Base-by-base conservation (phyloP, 768 basidiomycete genomes). In the Pulveroboletus sp. region DNA sequence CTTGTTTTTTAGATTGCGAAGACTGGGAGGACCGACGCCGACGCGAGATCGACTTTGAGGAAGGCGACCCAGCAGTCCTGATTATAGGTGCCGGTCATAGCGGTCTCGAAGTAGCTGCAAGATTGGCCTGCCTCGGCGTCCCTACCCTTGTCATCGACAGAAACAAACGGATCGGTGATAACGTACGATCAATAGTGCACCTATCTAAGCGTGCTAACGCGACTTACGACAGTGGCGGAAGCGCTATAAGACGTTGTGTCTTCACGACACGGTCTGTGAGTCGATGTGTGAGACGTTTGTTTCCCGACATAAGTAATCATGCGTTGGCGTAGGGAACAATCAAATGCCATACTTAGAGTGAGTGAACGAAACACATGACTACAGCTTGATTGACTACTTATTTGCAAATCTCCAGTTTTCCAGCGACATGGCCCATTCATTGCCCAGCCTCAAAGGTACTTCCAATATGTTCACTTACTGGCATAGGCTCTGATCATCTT, bases 31-130 rank as follows among this genome's bases (percentile, higher is more conserved):
- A 71, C 19, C 63, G 68, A 20, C 71, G 81, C 29, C 63, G 60
- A 38, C 61, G 61, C 10, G 73, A 78, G 52, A 46, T 60, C 7
- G 69, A 73, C 23, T 82, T 82, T 55, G 68, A 67, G 27, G 73
- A 73, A 19, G 55, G 53, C 11, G 71, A 76, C 30, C 84, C 83
- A 0, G 72, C 72, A 2, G 86, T 87, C 7, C 67, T 87, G 34
- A 64, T 87, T 38, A 70, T 85, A 19, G 82, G 83, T 9, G 83
- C 75, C 4, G 83, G 83, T 1, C 87, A 86, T 49, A 76, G 77
- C 53, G 87, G 86, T 4, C 65, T 90, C 36, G 77, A 71, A 31
- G 58, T 81, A 2, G 85, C 85, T 0, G 82, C 84, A 2, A 71
- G 83, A 22, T 67, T 89, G 53, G 80, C 81, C 54, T 68, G 67